These are phyloP conservation scores for Zostera marina DNA, from an alignment of 116 monocot species.

Conservation along the genomic window DNA sequence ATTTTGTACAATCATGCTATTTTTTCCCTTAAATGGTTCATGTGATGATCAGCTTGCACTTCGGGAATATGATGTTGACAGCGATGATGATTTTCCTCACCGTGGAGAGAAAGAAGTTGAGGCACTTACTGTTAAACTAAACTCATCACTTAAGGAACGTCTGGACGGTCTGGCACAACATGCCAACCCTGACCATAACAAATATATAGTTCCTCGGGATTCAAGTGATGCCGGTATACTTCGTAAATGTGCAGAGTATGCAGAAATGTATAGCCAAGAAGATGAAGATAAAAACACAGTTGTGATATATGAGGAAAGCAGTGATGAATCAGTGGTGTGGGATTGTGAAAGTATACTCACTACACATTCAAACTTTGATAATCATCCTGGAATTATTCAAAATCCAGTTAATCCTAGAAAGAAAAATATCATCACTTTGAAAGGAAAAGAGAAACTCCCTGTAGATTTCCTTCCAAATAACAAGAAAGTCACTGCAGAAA, in stretches of 20 bases:
- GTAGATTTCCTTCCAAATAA: slow-evolving; percentile 56
- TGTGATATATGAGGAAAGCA: slow-evolving; percentile 58
- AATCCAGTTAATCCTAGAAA: slow-evolving; percentile 42
- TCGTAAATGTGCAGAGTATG: slow-evolving; percentile 67
- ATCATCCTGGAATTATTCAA: slow-evolving; percentile 86
- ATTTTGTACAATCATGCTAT: no score
- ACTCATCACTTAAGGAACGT: slow-evolving; percentile 41
- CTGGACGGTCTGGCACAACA: slow-evolving; percentile 22
- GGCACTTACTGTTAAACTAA: slow-evolving; percentile 36
- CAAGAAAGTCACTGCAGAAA: slow-evolving; percentile 27
- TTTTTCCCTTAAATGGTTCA: neutral
- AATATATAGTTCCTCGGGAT: slow-evolving; percentile 56
- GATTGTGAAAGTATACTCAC: slow-evolving; percentile 94
- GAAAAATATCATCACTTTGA: slow-evolving; percentile 45
- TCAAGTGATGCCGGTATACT: slow-evolving; percentile 35
- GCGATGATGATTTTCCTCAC: slow-evolving; percentile 25
- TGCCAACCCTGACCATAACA: slow-evolving; percentile 21
- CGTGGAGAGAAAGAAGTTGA: slow-evolving; percentile 20
- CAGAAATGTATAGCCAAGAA: slow-evolving; percentile 54
- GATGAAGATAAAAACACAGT: slow-evolving; percentile 27
- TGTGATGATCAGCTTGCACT: slow-evolving; percentile 32
- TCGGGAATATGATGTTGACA: slow-evolving; percentile 57
- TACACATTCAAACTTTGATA: slow-evolving; percentile 84
- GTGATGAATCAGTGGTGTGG: slow-evolving; percentile 82
- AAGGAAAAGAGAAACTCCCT: slow-evolving; percentile 78